Evolutionary conservation across 2,329 filamentous ascomycete genomes (phyloP).

Genomic region (Tricladium varicosporioides): DNA sequence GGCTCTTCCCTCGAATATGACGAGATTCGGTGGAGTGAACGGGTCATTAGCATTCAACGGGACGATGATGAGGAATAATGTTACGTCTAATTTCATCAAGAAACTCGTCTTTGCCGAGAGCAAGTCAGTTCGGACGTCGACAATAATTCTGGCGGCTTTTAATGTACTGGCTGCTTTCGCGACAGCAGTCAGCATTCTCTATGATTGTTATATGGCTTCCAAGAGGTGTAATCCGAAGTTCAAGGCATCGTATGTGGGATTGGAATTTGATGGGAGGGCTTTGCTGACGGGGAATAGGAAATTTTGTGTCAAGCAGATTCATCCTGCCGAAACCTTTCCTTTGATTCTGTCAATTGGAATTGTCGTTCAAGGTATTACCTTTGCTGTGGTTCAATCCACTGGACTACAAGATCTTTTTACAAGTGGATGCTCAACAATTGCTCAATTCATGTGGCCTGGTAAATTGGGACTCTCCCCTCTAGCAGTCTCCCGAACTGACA

Average conservation of each 20-base stretch:
- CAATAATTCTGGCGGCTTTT: slow-evolving; percentile 59
- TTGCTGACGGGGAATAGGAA: slow-evolving; percentile 26
- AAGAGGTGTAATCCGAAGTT: slow-evolving; percentile 34
- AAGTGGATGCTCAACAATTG: slow-evolving; percentile 50
- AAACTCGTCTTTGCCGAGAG: slow-evolving; percentile 34
- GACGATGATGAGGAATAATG: slow-evolving; percentile 13
- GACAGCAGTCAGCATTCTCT: slow-evolving; percentile 55
- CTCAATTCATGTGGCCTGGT: slow-evolving; percentile 61
- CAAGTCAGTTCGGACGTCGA: slow-evolving; percentile 59
- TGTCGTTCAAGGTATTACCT: slow-evolving; percentile 55
- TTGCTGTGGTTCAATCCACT: slow-evolving; percentile 54
- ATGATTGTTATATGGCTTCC: slow-evolving; percentile 43
- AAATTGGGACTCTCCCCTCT: slow-evolving; percentile 20
- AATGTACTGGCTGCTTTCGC: slow-evolving; percentile 58
- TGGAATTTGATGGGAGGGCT: slow-evolving; percentile 36
- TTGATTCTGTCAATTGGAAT: slow-evolving; percentile 57
- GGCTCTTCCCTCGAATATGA: slow-evolving; percentile 13
- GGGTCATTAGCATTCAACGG: slow-evolving; percentile 6
- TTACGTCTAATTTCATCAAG: slow-evolving; percentile 25
- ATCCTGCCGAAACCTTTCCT: slow-evolving; percentile 44
- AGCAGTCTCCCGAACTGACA: slow-evolving; percentile 18
- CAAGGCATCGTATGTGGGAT: slow-evolving; percentile 42
- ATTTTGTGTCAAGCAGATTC: slow-evolving; percentile 34
- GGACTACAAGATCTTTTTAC: slow-evolving; percentile 52
- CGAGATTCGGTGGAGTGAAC: slow-evolving; percentile 4